Evolutionary conservation across 2,329 filamentous ascomycete genomes (phyloP).

Genomic region (Colletotrichum graminicola): DNA sequence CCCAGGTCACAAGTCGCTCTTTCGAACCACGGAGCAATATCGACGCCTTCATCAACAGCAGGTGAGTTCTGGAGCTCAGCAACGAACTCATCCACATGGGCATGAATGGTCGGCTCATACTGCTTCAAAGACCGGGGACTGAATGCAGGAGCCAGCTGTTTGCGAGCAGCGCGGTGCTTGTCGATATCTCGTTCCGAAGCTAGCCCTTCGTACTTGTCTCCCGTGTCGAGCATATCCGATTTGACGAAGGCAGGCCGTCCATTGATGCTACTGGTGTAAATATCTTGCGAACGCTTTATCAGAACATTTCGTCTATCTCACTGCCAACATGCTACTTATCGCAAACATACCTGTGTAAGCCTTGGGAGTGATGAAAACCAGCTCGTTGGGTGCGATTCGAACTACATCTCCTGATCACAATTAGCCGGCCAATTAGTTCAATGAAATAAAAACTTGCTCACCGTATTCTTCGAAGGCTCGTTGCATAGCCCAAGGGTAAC

Average conservation of each 20-base stretch:
- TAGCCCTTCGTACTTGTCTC: slow-evolving; percentile 11
- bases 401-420: slow-evolving; percentile 2
- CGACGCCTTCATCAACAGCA: background rate
- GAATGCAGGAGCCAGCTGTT: slow-evolving; percentile 25
- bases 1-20: slow-evolving; percentile 3
- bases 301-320: background rate
- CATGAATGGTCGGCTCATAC: slow-evolving; percentile 19
- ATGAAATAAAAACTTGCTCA: background rate
- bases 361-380: slow-evolving; percentile 10
- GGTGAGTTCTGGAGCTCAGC: background rate
- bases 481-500: slow-evolving; percentile 7
- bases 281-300: background rate
- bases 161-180: slow-evolving; percentile 29
- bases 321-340: too few relatives aligned
- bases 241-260: slow-evolving; percentile 6
- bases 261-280: slow-evolving; percentile 13
- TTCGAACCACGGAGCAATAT: slow-evolving; percentile 9
- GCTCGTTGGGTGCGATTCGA: slow-evolving; percentile 11
- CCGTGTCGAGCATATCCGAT: slow-evolving; percentile 6
- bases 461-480: background rate
- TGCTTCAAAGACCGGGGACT: slow-evolving; percentile 14
- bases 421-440: background rate
- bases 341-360: background rate
- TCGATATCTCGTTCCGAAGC: slow-evolving; percentile 13
- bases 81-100: slow-evolving; percentile 6